phyloP scores from a whole-genome alignment of 2,329 filamentous ascomycete genomes.

The Cordyceps javanica region DNA sequence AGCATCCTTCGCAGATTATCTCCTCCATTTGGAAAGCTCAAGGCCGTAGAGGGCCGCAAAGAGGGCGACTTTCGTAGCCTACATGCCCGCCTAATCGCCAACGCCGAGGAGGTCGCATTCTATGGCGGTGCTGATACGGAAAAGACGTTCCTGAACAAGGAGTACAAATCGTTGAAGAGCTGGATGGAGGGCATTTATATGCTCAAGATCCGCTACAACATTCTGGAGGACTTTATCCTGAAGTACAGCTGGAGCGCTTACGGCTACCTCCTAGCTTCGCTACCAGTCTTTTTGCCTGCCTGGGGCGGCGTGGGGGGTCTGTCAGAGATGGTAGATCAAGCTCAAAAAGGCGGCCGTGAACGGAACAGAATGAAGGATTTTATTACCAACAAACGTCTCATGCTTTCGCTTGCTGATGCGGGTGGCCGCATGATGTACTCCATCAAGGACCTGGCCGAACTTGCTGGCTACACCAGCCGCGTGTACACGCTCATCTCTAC shows the following conservation, averaged over 20 bases:
- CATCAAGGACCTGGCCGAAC: slow-evolving; percentile 93
- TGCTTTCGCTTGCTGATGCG: slow-evolving; percentile 94
- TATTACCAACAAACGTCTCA: slow-evolving; percentile 97
- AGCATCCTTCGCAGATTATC: slow-evolving; percentile 83
- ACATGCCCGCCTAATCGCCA: slow-evolving; percentile 87
- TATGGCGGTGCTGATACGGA: slow-evolving; percentile 95
- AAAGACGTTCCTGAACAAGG: slow-evolving; percentile 82
- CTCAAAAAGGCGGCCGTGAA: slow-evolving; percentile 56
- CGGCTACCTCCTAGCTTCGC: slow-evolving; percentile 85
- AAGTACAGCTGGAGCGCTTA: slow-evolving; percentile 99
- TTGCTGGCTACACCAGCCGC: slow-evolving; percentile 91
- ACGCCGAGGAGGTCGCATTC: slow-evolving; percentile 96
- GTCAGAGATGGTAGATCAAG: slow-evolving; percentile 54
- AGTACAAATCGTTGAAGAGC: slow-evolving; percentile 85
- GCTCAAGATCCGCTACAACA: slow-evolving; percentile 97
- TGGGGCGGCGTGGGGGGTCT: slow-evolving; percentile 81
- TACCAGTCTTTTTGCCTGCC: slow-evolving; percentile 89
- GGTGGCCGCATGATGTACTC: slow-evolving; percentile 99
- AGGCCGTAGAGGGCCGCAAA: slow-evolving; percentile 89
- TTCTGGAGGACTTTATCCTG: slow-evolving; percentile 94
- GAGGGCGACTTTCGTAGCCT: slow-evolving; percentile 92
- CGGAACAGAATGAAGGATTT: slow-evolving; percentile 94
- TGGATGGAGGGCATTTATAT: slow-evolving; percentile 99
- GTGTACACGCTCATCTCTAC: slow-evolving; percentile 96
- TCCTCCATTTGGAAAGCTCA: slow-evolving; percentile 93